Percentiles rank a stretch among this genome's conserved stretches.
Evolutionary conservation across 352 stramenopile species (phyloP).

Genomic region (Phytophthora tentaculata): DNA sequence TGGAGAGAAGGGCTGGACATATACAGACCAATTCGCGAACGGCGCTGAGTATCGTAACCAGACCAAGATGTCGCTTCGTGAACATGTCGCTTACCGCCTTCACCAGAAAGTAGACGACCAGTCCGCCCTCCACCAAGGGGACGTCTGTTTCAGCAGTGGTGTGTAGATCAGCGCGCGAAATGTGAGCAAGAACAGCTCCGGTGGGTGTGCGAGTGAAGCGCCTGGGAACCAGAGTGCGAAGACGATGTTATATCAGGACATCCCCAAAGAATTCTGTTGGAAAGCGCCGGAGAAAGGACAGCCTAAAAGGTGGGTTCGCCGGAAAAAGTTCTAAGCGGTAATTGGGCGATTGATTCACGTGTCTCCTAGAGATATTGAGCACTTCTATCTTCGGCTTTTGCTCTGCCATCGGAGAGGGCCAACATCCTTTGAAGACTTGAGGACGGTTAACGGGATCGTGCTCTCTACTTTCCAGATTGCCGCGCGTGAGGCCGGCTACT

Average conservation of each 20-base stretch:
- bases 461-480: neutral
- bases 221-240: neutral
- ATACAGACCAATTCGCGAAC: no score
- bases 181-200: no score
- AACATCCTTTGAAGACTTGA: neutral
- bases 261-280: neutral
- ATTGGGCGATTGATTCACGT: neutral
- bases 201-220: no score
- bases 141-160: no score
- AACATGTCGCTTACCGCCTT: no score
- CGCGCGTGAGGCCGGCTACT: neutral
- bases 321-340: neutral
- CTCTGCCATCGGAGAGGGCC: neutral
- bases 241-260: neutral
- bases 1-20: no score
- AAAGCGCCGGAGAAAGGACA: neutral
- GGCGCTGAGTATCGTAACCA: no score
- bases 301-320: no score
- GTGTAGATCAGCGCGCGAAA: no score
- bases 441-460: neutral
- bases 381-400: neutral
- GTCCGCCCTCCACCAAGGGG: no score
- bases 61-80: no score
- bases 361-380: neutral
- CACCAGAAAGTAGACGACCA: no score